phyloP scores from a whole-genome alignment of 805 yeast genomes.

The Teunomyces pallodes region DNA sequence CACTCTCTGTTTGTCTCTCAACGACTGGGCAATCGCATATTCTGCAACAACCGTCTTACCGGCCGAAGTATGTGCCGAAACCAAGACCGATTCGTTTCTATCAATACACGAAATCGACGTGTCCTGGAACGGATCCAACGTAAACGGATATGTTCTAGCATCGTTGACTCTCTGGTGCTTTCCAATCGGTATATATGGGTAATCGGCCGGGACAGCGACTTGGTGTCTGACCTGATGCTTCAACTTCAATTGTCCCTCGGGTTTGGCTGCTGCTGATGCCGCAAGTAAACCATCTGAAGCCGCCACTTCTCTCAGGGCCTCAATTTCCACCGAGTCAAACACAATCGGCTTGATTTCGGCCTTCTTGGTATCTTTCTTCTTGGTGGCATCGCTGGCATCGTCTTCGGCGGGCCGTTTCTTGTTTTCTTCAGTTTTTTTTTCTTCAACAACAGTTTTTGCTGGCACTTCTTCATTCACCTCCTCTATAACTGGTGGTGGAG shows the following conservation, averaged over 20 bases:
- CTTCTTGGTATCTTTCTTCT: conserved; percentile 19
- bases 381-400: conserved; percentile 4
- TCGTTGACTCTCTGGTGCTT: conserved; percentile 75
- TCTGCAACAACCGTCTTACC: conserved; percentile 98
- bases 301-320: conserved; percentile 85
- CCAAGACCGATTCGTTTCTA: conserved; percentile 89
- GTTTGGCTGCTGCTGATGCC: conserved; percentile 15
- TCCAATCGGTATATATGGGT: conserved; percentile 82
- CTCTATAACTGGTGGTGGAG: conserved; percentile 24
- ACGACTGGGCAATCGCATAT: conserved; percentile 94
- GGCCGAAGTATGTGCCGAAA: conserved; percentile 96
- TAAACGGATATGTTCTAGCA: conserved; percentile 90
- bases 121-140: conserved; percentile 95
- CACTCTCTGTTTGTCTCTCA: conserved; percentile 87
- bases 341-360: conserved; percentile 64
- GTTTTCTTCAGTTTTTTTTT: conserved; percentile 19
- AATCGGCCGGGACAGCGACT: conserved; percentile 93
- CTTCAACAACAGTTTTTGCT: conserved; percentile 21
- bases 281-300: conserved; percentile 70
- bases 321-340: conserved; percentile 83
- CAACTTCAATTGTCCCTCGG: conserved; percentile 54
- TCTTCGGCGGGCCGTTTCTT: conserved; percentile 12
- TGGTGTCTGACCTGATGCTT: conserved; percentile 96
- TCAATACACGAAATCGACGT: conserved; percentile 96
- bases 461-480: conserved; percentile 15